Evolutionary conservation across 306 rosid species (phyloP).

Genomic region (Cercis canadensis): DNA sequence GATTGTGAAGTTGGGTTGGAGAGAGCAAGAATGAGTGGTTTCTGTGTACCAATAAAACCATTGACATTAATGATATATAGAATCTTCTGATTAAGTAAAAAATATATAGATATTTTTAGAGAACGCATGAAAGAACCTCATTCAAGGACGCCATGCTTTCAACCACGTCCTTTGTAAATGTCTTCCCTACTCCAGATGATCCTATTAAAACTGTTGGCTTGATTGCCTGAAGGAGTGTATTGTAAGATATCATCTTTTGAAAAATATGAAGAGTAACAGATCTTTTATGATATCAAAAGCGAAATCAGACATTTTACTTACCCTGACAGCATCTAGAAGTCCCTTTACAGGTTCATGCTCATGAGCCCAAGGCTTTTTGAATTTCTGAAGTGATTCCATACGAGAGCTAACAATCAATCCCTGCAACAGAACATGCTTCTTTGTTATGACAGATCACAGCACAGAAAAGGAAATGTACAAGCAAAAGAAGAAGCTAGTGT

Average conservation of each 20-base stretch:
- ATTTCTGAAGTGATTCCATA: slow-evolving; percentile 79
- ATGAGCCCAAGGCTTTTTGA: slow-evolving; percentile 98
- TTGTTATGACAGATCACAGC: slow-evolving; percentile 24
- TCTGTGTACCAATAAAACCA: slow-evolving; percentile 61
- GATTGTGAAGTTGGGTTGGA: slow-evolving; percentile 98
- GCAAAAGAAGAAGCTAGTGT: neutral
- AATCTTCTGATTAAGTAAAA: slow-evolving; percentile 18
- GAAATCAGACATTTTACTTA: slow-evolving; percentile 32
- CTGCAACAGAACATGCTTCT: slow-evolving; percentile 44
- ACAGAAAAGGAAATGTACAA: neutral
- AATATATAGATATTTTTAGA: slow-evolving; percentile 1
- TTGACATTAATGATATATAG: slow-evolving; percentile 15
- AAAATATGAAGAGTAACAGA: slow-evolving; percentile 3
- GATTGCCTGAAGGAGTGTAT: slow-evolving; percentile 64
- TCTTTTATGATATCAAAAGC: neutral
- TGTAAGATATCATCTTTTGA: slow-evolving; percentile 25
- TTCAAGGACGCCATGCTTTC: slow-evolving; percentile 90
- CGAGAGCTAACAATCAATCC: slow-evolving; percentile 91
- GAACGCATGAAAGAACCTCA: slow-evolving; percentile 58
- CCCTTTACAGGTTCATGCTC: slow-evolving; percentile 84
- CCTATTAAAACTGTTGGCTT: slow-evolving; percentile 94
- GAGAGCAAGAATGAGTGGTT: slow-evolving; percentile 96
- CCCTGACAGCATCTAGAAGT: slow-evolving; percentile 84
- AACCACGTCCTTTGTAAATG: slow-evolving; percentile 92
- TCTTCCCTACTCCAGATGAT: slow-evolving; percentile 92